Evolutionary conservation across 768 basidiomycete genomes (phyloP).

Genomic region (Trametes cinnabarina): DNA sequence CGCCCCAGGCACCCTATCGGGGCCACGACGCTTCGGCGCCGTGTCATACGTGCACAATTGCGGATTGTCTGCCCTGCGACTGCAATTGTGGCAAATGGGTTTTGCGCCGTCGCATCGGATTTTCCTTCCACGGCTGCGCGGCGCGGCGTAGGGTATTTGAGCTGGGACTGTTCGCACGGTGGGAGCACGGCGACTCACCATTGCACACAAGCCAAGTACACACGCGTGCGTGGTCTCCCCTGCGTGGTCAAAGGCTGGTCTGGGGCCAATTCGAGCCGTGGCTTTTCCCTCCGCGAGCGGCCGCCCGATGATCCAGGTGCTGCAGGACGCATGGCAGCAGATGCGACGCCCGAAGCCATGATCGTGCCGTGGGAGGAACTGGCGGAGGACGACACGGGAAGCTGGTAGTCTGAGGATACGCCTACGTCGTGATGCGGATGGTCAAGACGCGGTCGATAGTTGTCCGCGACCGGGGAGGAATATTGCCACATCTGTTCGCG

Average conservation of each 20-base stretch:
- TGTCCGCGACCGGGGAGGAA: neutral
- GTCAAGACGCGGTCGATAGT: slow-evolving; percentile 12
- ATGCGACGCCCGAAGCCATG: neutral
- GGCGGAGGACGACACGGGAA: neutral
- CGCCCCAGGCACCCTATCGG: slow-evolving; percentile 77
- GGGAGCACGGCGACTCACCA: slow-evolving; percentile 46
- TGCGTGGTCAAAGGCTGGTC: slow-evolving; percentile 81
- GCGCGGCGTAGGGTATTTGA: neutral
- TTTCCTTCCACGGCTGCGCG: slow-evolving; percentile 65
- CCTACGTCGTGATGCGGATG: slow-evolving; percentile 4
- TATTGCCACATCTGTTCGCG: slow-evolving; percentile 15
- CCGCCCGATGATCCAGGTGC: slow-evolving; percentile 10
- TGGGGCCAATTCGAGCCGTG: slow-evolving; percentile 64
- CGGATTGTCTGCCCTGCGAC: slow-evolving; percentile 40
- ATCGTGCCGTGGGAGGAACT: slow-evolving; percentile 12
- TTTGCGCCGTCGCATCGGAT: slow-evolving; percentile 83
- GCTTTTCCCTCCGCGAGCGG: slow-evolving; percentile 35
- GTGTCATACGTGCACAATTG: slow-evolving; percentile 64
- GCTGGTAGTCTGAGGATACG: slow-evolving; percentile 3
- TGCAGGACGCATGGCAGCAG: slow-evolving; percentile 3
- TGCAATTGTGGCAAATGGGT: slow-evolving; percentile 73
- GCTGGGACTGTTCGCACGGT: neutral
- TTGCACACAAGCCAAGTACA: slow-evolving; percentile 77
- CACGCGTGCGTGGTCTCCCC: slow-evolving; percentile 71
- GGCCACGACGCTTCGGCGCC: slow-evolving; percentile 74